Evolutionary conservation across 2,329 filamentous ascomycete genomes (phyloP).

Genomic region (Anthostomella pinea): DNA sequence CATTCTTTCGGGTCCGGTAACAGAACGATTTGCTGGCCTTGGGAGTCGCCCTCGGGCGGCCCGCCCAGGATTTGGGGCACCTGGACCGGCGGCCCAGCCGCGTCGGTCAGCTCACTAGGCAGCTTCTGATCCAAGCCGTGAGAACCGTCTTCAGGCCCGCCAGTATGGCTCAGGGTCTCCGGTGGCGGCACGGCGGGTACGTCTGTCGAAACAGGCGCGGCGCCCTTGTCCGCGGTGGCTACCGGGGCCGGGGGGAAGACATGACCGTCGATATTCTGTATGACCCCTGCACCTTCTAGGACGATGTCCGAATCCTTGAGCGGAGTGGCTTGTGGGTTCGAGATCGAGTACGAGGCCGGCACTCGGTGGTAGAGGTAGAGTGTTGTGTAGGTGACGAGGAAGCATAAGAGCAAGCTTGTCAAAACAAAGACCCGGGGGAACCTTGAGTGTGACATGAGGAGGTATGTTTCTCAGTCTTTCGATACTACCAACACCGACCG

Average conservation of each 20-base stretch:
- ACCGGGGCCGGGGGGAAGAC: not conserved
- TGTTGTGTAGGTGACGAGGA: slow-evolving; percentile 25
- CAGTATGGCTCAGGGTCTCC: no score
- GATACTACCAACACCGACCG: not conserved
- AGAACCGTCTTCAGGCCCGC: no score
- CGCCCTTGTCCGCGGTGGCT: not conserved
- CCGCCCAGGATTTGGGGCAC: not conserved
- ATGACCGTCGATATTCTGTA: slow-evolving; percentile 1
- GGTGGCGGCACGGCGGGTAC: no score
- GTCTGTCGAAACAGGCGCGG: not conserved
- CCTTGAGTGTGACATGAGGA: slow-evolving; percentile 25
- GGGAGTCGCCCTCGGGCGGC: not conserved
- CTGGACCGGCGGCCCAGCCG: no score
- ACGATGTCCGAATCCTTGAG: slow-evolving; percentile 7
- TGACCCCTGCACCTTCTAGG: not conserved
- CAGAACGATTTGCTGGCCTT: slow-evolving; percentile 7
- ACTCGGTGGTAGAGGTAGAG: slow-evolving; percentile 23
- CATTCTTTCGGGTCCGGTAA: slow-evolving; percentile 19
- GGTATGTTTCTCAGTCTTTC: not conserved
- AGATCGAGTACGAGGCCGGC: slow-evolving; percentile 12
- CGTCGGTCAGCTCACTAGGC: no score
- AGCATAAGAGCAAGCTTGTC: slow-evolving; percentile 20
- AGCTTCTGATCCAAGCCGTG: no score
- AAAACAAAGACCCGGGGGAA: slow-evolving; percentile 25
- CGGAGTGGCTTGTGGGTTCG: slow-evolving; percentile 9